Evolutionary conservation across 1,284 basidiomycete species (phyloP).

Genomic region (Pterula multifida): DNA sequence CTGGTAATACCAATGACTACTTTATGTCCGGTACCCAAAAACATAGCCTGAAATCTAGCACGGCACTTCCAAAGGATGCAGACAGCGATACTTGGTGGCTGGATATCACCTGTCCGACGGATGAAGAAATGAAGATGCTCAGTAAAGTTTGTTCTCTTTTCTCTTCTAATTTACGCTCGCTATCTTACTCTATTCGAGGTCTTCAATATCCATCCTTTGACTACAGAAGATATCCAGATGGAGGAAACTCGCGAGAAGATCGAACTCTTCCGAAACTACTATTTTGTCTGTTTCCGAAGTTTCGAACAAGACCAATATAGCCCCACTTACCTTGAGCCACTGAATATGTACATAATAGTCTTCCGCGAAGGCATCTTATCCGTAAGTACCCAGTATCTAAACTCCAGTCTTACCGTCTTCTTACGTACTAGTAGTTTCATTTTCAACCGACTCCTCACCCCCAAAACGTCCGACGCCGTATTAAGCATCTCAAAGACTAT

Average conservation of each 20-base stretch:
- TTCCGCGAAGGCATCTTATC: conserved; percentile 97
- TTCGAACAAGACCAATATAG: conserved; percentile 99
- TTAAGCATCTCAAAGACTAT: conserved; percentile 99
- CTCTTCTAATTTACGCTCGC: not conserved
- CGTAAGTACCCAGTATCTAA: conserved; percentile 34
- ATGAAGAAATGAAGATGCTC: conserved; percentile 96
- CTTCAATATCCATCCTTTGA: conserved; percentile 94
- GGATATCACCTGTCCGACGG: conserved; percentile 89
- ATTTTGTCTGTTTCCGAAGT: conserved; percentile 97
- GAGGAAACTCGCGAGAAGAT: conserved; percentile 99
- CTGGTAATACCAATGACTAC: conserved; percentile 8
- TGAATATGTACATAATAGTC: conserved; percentile 99
- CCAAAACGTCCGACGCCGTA: conserved; percentile 93
- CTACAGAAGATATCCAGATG: conserved; percentile 98
- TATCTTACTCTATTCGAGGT: conserved; percentile 40
- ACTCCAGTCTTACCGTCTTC: not conserved
- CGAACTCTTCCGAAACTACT: conserved; percentile 97
- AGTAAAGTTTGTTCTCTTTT: conserved; percentile 53
- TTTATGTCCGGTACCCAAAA: conserved; percentile 6
- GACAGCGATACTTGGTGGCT: conserved; percentile 96
- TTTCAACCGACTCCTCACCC: conserved; percentile 96
- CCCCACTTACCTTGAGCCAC: conserved; percentile 92
- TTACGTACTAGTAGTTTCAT: conserved; percentile 63
- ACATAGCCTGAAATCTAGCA: conserved; percentile 13
- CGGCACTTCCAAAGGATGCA: conserved; percentile 22